phyloP scores from a whole-genome alignment of 2,329 filamentous ascomycete species.

The Periconia macrospinosa region DNA sequence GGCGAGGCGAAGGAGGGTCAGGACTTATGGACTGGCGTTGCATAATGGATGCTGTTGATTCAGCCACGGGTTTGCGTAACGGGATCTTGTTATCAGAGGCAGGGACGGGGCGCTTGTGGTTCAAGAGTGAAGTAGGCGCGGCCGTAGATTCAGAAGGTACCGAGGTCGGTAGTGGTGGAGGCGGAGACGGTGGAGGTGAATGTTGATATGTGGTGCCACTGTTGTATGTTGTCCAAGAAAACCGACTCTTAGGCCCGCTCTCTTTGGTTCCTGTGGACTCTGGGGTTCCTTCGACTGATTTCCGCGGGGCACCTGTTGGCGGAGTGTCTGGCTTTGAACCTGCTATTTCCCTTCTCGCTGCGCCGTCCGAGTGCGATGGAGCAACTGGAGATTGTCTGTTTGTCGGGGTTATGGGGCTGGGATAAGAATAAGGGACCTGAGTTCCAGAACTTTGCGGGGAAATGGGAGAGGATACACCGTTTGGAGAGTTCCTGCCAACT shows the following conservation, averaged over 20 bases:
- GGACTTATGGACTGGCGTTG: conserved; percentile 13
- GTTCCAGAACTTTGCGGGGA: conserved; percentile 26
- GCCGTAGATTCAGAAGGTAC: conserved; percentile 29
- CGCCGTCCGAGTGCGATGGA: conserved; percentile 11
- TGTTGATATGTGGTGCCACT: conserved; percentile 45
- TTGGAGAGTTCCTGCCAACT: conserved; percentile 40
- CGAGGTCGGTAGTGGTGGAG: conserved; percentile 36
- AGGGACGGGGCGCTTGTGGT: conserved; percentile 35
- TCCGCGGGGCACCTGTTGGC: conserved; percentile 23
- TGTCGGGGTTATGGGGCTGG: conserved; percentile 33
- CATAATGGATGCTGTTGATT: conserved; percentile 19
- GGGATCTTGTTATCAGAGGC: conserved; percentile 23
- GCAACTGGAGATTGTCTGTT: conserved; percentile 18
- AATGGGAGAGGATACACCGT: conserved; percentile 35
- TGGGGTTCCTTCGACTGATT: conserved; percentile 25
- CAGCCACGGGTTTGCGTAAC: conserved; percentile 29
- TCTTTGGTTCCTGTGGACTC: conserved; percentile 22
- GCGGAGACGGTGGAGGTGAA: conserved; percentile 47
- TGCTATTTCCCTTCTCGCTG: conserved; percentile 16
- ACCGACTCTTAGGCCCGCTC: conserved; percentile 24
- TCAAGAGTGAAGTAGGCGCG: conserved; percentile 32
- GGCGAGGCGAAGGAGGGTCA: conserved; percentile 23
- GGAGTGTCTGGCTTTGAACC: conserved; percentile 16
- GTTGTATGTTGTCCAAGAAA: conserved; percentile 37
- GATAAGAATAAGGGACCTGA: conserved; percentile 25